Evolutionary conservation across 306 rosid species (phyloP), one percentile per base, ranked within the genome.

Genomic region (Cucurbita maxima): DNA sequence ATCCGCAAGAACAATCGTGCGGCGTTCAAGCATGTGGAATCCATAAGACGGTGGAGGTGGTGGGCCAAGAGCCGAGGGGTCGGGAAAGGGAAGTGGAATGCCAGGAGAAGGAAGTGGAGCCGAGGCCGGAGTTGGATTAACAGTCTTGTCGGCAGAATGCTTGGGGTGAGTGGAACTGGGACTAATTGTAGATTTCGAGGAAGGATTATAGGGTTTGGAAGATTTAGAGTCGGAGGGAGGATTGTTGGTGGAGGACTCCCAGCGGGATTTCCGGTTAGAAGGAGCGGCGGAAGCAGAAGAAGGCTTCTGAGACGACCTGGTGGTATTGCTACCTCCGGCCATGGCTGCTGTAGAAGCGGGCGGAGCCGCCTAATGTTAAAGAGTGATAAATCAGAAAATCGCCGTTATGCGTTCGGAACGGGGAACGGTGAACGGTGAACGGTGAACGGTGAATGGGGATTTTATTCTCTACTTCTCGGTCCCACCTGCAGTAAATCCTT

Each of bases 1-100:
- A 58, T 95, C 99, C 18, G 99, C 92, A 34, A 95, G 96, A 51
- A 84, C 84, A 61, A 95, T 84, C 1, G 99, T 84, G 14, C 96
- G 99, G 36, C 99, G 99, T 62, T 91, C 97, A 3, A 95, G 92
- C 96, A 91, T 91, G 90, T 95, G 99, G 80, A 95, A 95, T 41
- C 96, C 96, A 69, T 95, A 95, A 7, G 87, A 86, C 9, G 96
- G 97, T 4, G 91, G 91, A 18, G 99, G 99, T 0, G 90, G 96
- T 2, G 95, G 92, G 56, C 89, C 96, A 37, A 86, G 52, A 1
- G 81, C 62, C 10, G 91, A 50, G 10, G 87, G 89, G 57, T 87
- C 92, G 1, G 90, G 80, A 69, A 86, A 87, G 25, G 83, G 91
- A 36, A 83, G 75, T 8, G 75, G 50, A 15, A 77, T 44, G 47